Base-by-base conservation (phyloP, 306 rosid species). In the Cotoneaster glaucophyllus region DNA sequence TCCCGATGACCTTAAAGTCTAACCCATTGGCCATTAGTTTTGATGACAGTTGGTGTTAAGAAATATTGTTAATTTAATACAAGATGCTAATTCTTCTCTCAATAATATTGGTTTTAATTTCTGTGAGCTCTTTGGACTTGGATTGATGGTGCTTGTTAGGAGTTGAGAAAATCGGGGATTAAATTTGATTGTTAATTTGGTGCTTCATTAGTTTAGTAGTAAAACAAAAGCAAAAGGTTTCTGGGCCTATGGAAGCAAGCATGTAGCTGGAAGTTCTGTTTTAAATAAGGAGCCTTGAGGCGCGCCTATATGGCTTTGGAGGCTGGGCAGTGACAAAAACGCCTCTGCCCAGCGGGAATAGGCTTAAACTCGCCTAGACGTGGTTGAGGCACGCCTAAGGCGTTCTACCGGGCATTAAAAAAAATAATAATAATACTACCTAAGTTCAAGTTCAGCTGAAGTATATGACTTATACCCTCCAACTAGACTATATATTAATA, bases 11-110 rank as follows among this genome's bases (percentile, higher is more conserved):
- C 75, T 44, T 45, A 5, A 65, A 32, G 28, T 28, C 13, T 17
- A 24, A 75, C 44, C 32, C 21, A 68, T 69, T 41, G 75, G 52
- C 70, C 70, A 77, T 61, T 73, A 37, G 18, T 73, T 73, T 24
- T 34, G 11, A 7, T 39, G n/a, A 13, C 29, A 25, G n/a, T 11
- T 64, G 43, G 25, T 31, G 22, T 57, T 57, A 3, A 58, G 39
- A 25, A 58, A 11, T 54, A 37, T 24, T 15, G 26, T 25, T 39
- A 41, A 39, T 73, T 39, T 73, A 25, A 57, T 34, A 24, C 56
- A 39, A 73, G 67, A 58, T 73, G 67, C 54, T 53, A 24, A 22
- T 15, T 21, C 43, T 58, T 59, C 41, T 41, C 43, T 59, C 17
- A 19, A 26, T 73, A 41, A 39, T 58, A 58, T 57, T 73, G 67